Conservation (phyloP, 2,329 filamentous ascomycete species). For the Lojkania enalia region DNA sequence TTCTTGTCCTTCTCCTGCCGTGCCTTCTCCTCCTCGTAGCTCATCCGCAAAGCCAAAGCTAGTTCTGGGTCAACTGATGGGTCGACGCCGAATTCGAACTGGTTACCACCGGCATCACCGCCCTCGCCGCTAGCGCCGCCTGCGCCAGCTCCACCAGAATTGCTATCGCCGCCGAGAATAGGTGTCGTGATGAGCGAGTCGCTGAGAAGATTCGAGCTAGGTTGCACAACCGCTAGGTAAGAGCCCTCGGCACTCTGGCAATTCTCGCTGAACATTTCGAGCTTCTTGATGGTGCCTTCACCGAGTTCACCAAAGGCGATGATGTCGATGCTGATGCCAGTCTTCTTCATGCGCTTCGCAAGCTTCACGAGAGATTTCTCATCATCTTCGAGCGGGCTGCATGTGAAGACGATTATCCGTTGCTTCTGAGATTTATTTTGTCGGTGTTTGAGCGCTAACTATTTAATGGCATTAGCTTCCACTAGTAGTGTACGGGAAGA, state of each 20-base stretch:
- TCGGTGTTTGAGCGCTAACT: constrained; percentile 96
- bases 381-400: constrained; percentile 86
- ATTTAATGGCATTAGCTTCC: constrained; percentile 21
- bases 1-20: constrained; percentile 83
- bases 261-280: constrained; percentile 89
- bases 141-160: constrained; percentile 60
- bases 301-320: constrained; percentile 93
- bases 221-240: constrained; percentile 85
- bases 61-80: constrained; percentile 90
- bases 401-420: constrained; percentile 95
- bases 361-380: constrained; percentile 87
- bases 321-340: constrained; percentile 90
- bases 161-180: constrained; percentile 82
- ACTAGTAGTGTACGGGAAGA: constrained; percentile 80
- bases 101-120: constrained; percentile 58
- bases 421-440: constrained; percentile 97
- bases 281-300: constrained; percentile 84
- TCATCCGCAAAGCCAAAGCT: constrained; percentile 92
- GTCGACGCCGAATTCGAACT: constrained; percentile 88
- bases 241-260: constrained; percentile 90
- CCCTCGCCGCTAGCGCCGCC: constrained; percentile 56
- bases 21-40: constrained; percentile 96
- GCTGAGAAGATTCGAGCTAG: constrained; percentile 87
- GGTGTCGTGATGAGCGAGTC: constrained; percentile 88
- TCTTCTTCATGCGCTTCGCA: constrained; percentile 99